phyloP scores from a whole-genome alignment of 2,329 filamentous ascomycete genomes.

The Trichoderma cornu-damae region DNA sequence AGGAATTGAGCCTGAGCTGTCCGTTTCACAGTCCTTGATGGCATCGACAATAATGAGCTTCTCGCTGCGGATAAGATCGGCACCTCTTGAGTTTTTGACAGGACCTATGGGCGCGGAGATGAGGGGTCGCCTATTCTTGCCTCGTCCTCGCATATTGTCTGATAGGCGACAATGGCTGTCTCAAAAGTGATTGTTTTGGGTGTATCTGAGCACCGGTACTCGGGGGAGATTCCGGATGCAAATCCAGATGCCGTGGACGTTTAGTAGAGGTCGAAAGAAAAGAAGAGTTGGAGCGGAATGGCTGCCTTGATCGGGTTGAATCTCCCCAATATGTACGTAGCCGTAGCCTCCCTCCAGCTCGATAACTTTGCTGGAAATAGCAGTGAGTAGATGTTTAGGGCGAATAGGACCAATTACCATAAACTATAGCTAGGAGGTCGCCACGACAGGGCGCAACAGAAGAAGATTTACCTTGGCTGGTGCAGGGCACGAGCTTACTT shows the following conservation, averaged over 20 bases:
- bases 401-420: neutral
- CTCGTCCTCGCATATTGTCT: slow-evolving; percentile 12
- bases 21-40: slow-evolving; percentile 33
- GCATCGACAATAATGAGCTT: slow-evolving; percentile 33
- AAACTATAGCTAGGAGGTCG: neutral
- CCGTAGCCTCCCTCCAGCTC: neutral
- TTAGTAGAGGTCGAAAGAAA: neutral
- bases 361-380: neutral
- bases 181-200: neutral
- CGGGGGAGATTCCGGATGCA: neutral
- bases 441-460: neutral
- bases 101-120: slow-evolving; percentile 38
- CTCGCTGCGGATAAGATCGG: slow-evolving; percentile 34
- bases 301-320: neutral
- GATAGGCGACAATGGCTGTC: neutral
- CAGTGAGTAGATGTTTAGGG: neutral
- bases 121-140: slow-evolving; percentile 25
- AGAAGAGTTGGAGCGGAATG: neutral
- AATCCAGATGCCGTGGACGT: too few species aligned
- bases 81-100: slow-evolving; percentile 35
- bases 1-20: slow-evolving; percentile 19
- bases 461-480: neutral
- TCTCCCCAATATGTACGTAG: neutral
- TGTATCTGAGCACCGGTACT: neutral
- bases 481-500: too few species aligned